Conservation (phyloP, 331 rosid species). For the Stylosanthes scabra region DNA sequence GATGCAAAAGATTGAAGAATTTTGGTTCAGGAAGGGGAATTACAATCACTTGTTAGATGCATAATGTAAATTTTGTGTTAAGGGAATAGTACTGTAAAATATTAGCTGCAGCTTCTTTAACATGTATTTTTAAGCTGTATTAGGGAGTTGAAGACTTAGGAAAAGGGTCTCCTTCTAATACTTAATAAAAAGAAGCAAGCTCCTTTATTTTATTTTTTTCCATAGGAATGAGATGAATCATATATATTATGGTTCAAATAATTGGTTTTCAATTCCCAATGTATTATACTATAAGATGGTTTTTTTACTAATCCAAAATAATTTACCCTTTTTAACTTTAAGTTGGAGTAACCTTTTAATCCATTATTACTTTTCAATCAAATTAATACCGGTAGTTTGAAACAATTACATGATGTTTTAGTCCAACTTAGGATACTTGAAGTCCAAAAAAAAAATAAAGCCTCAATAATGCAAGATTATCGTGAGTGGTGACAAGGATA, state of each 20-base stretch:
- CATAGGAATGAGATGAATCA: not conserved
- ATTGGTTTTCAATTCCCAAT: conserved; percentile 15
- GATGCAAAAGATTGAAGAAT: not conserved
- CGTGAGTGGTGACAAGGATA: conserved; percentile 2
- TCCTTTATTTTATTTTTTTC: conserved; percentile 21
- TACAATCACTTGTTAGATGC: not conserved
- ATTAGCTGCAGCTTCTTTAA: not conserved
- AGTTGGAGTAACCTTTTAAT: not conserved
- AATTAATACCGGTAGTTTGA: not conserved
- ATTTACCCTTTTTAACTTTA: not conserved
- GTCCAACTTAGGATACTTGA: not conserved
- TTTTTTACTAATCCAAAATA: conserved; percentile 2
- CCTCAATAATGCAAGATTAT: not conserved
- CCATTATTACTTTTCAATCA: not conserved
- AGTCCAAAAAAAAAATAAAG: not conserved
- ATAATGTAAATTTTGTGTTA: conserved; percentile 31
- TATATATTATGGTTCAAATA: conserved; percentile 11
- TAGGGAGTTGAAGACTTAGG: not conserved
- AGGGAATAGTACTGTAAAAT: conserved; percentile 26
- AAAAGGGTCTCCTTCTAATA: conserved; percentile 18
- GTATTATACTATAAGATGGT: conserved; percentile 10
- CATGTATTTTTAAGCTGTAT: not conserved
- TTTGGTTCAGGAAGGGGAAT: conserved; percentile 1
- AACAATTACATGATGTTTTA: not conserved
- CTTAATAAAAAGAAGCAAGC: conserved; percentile 24